Evolutionary conservation across 2,329 filamentous ascomycete species (phyloP), one percentile per base, ranked within the genome.

Genomic region (Talaromyces sp.): DNA sequence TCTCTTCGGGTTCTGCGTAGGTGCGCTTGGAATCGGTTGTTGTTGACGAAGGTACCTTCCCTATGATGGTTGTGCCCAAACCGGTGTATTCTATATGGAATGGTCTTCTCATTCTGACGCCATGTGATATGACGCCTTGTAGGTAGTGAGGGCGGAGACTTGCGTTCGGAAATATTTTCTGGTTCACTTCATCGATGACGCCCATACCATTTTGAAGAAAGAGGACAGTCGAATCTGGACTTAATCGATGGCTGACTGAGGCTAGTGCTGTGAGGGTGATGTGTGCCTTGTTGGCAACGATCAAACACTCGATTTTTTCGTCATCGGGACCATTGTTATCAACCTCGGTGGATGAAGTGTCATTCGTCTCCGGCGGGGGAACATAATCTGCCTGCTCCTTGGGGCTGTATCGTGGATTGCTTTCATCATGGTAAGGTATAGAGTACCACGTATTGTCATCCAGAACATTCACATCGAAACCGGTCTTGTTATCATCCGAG

Each of bases 201-300:
- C 95, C 93, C 75, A 98, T 85, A 0, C 93, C 92, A 66, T 93
- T 90, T 62, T 92, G 89, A 62, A 96, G 75, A 61, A 96, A 84
- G 64, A 90, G 86, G 7, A 96, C 83, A 0, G 91, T 90, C 1
- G 89, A 91, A 31, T 86, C 79, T 2, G 83, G 79, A 48, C 84
- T 82, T n/a, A 96, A 77, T 9, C 91, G 84, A 66, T 86, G 82
- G 2, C 87, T 82, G 59, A 96, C 84, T 1, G 84, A 76, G 6
- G 84, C 79, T 14, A 96, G 75, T 44, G 90, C 88, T 1, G 82
- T 77, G n/a, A 90, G 74, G 0, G 90, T 90, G 40, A 84, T 78
- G 2, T 84, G 79, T 0, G 92, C 85, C 75, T 96, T 97, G 33
- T 88, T 90, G 2, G 90, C 83, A 25, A 97, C 79, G 66, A 98